Base-by-base conservation (phyloP, 768 basidiomycete species). In the Russula dissimulans region DNA sequence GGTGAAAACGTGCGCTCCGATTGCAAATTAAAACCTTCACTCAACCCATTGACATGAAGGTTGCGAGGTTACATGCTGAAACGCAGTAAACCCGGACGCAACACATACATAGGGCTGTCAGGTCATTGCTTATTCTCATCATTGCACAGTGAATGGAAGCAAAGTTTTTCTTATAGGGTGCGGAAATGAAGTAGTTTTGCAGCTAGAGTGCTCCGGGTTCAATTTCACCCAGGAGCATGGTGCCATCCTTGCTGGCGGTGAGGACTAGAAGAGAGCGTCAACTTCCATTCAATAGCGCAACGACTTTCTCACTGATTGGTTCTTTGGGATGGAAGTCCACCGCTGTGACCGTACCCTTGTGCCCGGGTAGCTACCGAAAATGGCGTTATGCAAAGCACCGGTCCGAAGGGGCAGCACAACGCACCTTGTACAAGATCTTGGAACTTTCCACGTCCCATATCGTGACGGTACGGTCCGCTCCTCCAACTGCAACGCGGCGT, bases 281-380 rank as follows among this genome's bases (percentile, higher is more conserved):
- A 36, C 31, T 26, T 18, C 38, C 26, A 56, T 47, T 43, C 46
- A 1, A 46, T 26, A 26, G 52, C 15, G 14, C 57, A 61, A 32
- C 39, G 7, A 47, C 10, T 36, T 31, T 77, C 93, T 65, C 72
- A 95, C 93, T 82, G 71, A 97, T 94, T 11, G 94, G 95, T 67
- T 97, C 94, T 68, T 86, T 91, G 9, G 95, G 94, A 71, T 95
- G 93, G 78, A 95, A 97, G 67, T 95, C 97, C 0, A 93, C 91
- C n/a, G 87, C 77, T 1, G 92, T 94, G 14, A 98, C 94, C 0
- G 95, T 95, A 11, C 95, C 95, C 71, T 92, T 97, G 72, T 99
- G 95, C 14, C 95, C 95, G 42, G 95, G 92, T 58, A 97, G 80
- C 90, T 91, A 52, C 14, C 26, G 39, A 59, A 36, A 36, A 7